Conservation (phyloP, 352 stramenopile genomes). For the Blastocystis sp. region DNA sequence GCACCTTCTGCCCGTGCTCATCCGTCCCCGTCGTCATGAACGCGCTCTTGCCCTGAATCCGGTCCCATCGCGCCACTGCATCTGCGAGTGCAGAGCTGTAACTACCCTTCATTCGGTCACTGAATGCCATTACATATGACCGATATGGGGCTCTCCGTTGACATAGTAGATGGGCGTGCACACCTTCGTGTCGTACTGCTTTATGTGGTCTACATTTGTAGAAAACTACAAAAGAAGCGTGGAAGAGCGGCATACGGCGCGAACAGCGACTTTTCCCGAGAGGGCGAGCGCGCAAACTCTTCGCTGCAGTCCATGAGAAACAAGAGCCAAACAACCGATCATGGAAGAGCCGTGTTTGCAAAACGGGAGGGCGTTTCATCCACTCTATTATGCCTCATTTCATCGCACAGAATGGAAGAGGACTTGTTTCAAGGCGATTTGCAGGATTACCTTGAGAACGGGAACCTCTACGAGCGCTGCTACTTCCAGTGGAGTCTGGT, state of each 20-base stretch:
- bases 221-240: not conserved
- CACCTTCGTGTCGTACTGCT: constrained; percentile 75
- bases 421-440: constrained; percentile 65
- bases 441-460: constrained; percentile 65
- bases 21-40: constrained; percentile 95
- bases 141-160: constrained; percentile 96
- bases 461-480: constrained; percentile 43
- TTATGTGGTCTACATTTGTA: not conserved
- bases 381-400: not conserved
- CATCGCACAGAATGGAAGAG: constrained; percentile 43
- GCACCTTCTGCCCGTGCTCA: constrained; percentile 94
- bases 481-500: constrained; percentile 61
- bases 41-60: constrained; percentile 75
- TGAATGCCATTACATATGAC: constrained; percentile 91
- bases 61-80: constrained; percentile 80
- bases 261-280: not conserved
- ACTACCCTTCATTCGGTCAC: constrained; percentile 79
- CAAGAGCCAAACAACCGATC: no score
- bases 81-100: constrained; percentile 83
- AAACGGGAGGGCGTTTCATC: not conserved
- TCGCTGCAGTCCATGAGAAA: no score
- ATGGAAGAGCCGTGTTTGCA: no score
- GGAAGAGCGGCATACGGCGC: not conserved
- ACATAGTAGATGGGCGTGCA: constrained; percentile 99
- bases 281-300: no score